These are phyloP conservation scores for Fraxinus baroniana DNA, from an alignment of 305 asterid genomes.

Conservation along the genomic window DNA sequence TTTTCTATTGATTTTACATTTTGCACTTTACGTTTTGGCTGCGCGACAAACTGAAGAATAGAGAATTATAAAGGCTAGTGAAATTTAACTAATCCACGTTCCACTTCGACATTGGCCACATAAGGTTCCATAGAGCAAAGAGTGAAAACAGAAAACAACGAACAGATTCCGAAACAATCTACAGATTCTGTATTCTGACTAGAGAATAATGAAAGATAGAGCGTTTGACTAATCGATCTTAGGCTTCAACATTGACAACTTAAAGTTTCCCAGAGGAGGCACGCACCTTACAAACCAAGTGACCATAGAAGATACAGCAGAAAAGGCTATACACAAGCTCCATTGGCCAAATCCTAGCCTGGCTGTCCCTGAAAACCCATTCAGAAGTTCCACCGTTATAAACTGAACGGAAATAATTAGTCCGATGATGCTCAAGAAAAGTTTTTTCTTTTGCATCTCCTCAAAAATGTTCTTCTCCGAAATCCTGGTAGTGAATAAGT, in stretches of 20 bases:
- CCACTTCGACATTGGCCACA: not conserved
- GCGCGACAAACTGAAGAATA: too few relatives aligned
- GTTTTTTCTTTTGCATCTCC: conserved; percentile 49
- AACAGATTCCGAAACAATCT: not conserved
- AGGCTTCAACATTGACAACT: not conserved
- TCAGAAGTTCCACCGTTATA: conserved; percentile 65
- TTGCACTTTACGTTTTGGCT: too few relatives aligned
- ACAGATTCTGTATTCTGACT: too few relatives aligned
- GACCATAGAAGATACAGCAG: conserved; percentile 63
- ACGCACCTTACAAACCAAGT: conserved; percentile 51
- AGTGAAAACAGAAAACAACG: not conserved
- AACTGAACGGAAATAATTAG: conserved; percentile 52
- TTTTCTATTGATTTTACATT: too few relatives aligned
- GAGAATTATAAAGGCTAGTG: not conserved
- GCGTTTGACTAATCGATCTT: not conserved
- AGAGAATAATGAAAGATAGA: not conserved
- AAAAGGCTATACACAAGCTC: conserved; percentile 57
- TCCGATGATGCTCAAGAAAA: conserved; percentile 54
- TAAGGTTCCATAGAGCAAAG: not conserved
- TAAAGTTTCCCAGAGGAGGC: conserved; percentile 15
- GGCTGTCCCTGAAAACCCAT: conserved; percentile 62
- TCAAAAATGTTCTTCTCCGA: conserved; percentile 63
- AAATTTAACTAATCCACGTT: too few relatives aligned
- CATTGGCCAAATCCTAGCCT: conserved; percentile 64
- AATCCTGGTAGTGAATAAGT: conserved; percentile 61